These are phyloP conservation scores for Thielaviopsis populi DNA, from an alignment of 2,329 filamentous ascomycete genomes.

Conservation along the genomic window DNA sequence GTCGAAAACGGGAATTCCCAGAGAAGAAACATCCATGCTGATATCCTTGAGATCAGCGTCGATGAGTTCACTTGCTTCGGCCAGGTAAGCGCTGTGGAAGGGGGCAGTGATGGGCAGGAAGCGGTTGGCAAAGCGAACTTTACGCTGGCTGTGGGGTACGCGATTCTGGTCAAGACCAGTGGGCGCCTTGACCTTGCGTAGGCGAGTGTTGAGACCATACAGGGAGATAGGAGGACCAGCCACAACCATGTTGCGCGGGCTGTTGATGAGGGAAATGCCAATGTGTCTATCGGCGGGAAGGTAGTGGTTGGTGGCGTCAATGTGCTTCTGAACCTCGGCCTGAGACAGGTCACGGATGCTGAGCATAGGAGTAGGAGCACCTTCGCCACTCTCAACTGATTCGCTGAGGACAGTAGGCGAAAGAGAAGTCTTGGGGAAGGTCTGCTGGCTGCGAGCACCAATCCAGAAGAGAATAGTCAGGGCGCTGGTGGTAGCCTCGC, in stretches of 20 bases:
- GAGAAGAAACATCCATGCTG: conserved; percentile 52
- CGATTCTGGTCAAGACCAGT: conserved; percentile 95
- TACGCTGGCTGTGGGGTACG: conserved; percentile 87
- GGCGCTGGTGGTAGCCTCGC: conserved; percentile 61
- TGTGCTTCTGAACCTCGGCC: conserved; percentile 84
- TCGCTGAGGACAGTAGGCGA: conserved; percentile 83
- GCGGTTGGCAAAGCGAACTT: conserved; percentile 89
- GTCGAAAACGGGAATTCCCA: conserved; percentile 78
- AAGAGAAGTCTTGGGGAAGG: conserved; percentile 87
- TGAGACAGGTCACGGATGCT: conserved; percentile 88
- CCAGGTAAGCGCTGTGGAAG: conserved; percentile 92
- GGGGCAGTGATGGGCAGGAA: conserved; percentile 96
- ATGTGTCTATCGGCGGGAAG: conserved; percentile 86
- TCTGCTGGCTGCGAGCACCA: conserved; percentile 89
- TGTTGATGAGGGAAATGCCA: conserved; percentile 89
- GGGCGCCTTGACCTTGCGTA: conserved; percentile 92
- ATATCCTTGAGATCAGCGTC: conserved; percentile 77
- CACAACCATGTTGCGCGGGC: conserved; percentile 90
- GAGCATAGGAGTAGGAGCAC: conserved; percentile 91
- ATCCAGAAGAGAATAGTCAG: conserved; percentile 98
- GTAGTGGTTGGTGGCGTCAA: conserved; percentile 93
- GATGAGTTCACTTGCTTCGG: conserved; percentile 66
- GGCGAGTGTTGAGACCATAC: conserved; percentile 85
- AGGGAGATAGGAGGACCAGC: conserved; percentile 91
- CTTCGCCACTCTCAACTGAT: conserved; percentile 86